Evolutionary conservation across 805 yeast genomes (phyloP).

Genomic region (Candida maesae): DNA sequence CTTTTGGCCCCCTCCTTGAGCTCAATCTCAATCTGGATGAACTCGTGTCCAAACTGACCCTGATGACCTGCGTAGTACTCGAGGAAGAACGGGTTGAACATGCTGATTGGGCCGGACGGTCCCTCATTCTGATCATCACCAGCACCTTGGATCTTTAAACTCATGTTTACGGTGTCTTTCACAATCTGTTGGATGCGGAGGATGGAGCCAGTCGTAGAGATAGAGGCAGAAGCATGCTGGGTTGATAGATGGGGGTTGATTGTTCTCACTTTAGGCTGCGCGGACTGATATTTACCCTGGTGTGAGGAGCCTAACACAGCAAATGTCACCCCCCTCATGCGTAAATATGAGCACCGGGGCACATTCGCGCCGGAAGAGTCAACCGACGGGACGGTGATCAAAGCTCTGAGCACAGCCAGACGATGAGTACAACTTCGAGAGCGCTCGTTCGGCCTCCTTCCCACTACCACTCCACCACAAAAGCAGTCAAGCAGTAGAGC

Average conservation of each 20-base stretch:
- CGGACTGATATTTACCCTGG: too few relatives aligned
- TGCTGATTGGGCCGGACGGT: not conserved
- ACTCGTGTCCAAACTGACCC: conserved; percentile 45
- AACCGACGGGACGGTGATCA: not conserved
- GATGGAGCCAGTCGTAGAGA: too few relatives aligned
- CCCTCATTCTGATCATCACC: too few relatives aligned
- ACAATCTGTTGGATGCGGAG: too few relatives aligned
- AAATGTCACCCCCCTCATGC: not conserved
- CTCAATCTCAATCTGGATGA: conserved; percentile 36
- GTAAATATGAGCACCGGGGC: conserved; percentile 6
- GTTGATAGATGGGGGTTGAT: too few relatives aligned
- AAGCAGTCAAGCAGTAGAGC: not conserved
- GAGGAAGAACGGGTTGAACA: conserved; percentile 29
- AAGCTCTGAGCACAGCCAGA: too few relatives aligned
- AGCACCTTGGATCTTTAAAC: too few relatives aligned
- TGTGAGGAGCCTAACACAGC: too few relatives aligned
- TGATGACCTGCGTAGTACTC: conserved; percentile 42
- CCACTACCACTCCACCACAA: not conserved
- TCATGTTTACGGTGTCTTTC: too few relatives aligned
- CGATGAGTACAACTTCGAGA: too few relatives aligned
- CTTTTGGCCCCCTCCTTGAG: conserved; percentile 27
- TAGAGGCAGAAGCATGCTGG: too few relatives aligned
- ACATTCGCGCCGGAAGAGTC: conserved; percentile 1
- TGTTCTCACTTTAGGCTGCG: too few relatives aligned
- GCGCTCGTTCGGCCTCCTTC: not conserved